Evolutionary conservation across 768 basidiomycete species (phyloP).

Genomic region (Trametes meyenii): DNA sequence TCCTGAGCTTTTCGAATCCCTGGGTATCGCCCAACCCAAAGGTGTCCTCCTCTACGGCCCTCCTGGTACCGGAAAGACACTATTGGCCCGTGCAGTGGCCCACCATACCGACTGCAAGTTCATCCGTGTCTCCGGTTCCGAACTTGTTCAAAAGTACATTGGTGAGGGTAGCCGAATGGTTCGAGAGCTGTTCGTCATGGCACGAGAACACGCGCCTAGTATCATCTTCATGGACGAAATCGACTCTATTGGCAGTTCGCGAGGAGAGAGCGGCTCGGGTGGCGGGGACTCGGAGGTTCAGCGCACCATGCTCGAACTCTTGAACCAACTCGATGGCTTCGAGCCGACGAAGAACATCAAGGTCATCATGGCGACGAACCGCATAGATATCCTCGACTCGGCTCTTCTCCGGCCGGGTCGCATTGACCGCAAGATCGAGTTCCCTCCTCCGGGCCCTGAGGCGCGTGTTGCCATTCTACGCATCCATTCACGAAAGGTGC

Average conservation of each 20-base stretch:
- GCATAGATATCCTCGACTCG: slow-evolving; percentile 95
- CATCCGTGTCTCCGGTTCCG: slow-evolving; percentile 92
- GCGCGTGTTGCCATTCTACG: slow-evolving; percentile 96
- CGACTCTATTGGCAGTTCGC: slow-evolving; percentile 92
- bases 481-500: slow-evolving; percentile 92
- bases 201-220: slow-evolving; percentile 93
- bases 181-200: slow-evolving; percentile 97
- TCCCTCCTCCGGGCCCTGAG: slow-evolving; percentile 96
- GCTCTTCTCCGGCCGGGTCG: slow-evolving; percentile 92
- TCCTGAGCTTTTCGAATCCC: slow-evolving; percentile 93
- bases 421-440: slow-evolving; percentile 97
- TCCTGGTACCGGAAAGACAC: slow-evolving; percentile 95
- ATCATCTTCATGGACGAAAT: slow-evolving; percentile 99
- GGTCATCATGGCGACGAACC: slow-evolving; percentile 96
- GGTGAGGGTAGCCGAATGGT: slow-evolving; percentile 98
- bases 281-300: slow-evolving; percentile 70
- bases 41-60: slow-evolving; percentile 96
- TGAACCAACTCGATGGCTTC: slow-evolving; percentile 71
- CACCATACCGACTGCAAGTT: slow-evolving; percentile 98
- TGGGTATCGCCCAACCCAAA: slow-evolving; percentile 97
- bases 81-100: slow-evolving; percentile 93
- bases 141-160: slow-evolving; percentile 97
- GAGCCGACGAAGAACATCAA: slow-evolving; percentile 82
- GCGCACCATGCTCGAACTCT: slow-evolving; percentile 65
- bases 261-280: slow-evolving; percentile 75